Evolutionary conservation across 805 yeast genomes (phyloP), one percentile per base, ranked within the genome.

Genomic region (Candida andamanensis): DNA sequence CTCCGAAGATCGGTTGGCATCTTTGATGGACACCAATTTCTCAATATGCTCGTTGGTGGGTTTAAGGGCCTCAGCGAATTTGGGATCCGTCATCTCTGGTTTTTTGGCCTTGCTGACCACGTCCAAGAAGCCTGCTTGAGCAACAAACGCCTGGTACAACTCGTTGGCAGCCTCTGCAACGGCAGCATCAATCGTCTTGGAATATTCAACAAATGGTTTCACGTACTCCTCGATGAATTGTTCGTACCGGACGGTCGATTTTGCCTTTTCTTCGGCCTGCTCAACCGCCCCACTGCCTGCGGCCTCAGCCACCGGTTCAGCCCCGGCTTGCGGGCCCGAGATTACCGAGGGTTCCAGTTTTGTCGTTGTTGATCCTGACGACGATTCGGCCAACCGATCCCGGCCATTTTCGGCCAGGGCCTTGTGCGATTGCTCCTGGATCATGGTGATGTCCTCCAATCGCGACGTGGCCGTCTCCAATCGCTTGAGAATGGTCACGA

Each of bases 391-490:
- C 11, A 15, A 14, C n/a, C 26, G 17, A 21, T 14, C 20, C 11
- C 6, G 22, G 30, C 18, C 26, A 9, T 15, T 17, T 17, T 26
- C 29, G 4, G n/a, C 21, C 12, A 16, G 17, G 14, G 27, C 12
- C 12, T 16, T 26, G 13, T n/a, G 22, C 6, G 73, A 67, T 23
- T 74, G 76, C 46, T 80, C 85, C 52, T 85, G 95, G 54, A 72
- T 79, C 32, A 82, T 71, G 18, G 94, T 85, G 28, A 87, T 78
- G 55, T 87, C 96, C 51, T 87, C 97, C 45, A 87, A 74, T 29
- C 97, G 77, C 5, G 95, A 80, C 7, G 97, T 85, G 21, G 96
- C 96, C 11, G 95, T 90, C 57, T 87, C 97, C 47, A 87, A 74
- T 44, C 95, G 72, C 49, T 53, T 65, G 37, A 64, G 61, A 34